These are phyloP conservation scores for Colletotrichum spinosum DNA, from an alignment of 2,329 filamentous ascomycete species.

Conservation along the genomic window DNA sequence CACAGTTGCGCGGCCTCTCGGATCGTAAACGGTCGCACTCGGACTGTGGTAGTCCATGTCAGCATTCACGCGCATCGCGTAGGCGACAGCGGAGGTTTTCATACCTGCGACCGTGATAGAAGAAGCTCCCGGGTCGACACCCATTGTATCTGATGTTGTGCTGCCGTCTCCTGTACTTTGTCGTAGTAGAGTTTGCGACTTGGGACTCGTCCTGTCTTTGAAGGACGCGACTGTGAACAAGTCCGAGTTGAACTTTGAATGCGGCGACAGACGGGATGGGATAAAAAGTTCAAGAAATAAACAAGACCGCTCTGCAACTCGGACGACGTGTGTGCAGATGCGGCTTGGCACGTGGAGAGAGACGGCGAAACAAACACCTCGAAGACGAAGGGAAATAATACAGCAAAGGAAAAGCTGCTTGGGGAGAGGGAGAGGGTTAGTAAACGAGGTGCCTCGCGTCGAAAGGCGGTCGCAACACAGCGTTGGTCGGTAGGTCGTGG, in stretches of 20 bases:
- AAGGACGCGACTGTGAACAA: conserved; percentile 25
- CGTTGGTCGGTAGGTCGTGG: background rate
- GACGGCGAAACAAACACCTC: background rate
- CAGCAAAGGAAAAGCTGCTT: conserved; percentile 20
- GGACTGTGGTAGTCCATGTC: conserved; percentile 57
- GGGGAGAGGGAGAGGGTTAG: conserved; percentile 14
- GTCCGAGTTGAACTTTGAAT: conserved; percentile 4
- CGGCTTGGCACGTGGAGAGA: background rate
- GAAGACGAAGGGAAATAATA: background rate
- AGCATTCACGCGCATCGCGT: conserved; percentile 12
- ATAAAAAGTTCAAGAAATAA: conserved; percentile 35
- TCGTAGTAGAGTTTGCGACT: background rate
- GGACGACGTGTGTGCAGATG: conserved; percentile 30
- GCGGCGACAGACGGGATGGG: conserved; percentile 10
- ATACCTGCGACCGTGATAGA: conserved; percentile 71
- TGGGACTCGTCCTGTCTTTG: conserved; percentile 24
- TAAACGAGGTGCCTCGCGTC: conserved; percentile 10
- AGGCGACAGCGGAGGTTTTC: conserved; percentile 34
- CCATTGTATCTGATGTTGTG: conserved; percentile 29
- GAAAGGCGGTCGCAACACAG: background rate
- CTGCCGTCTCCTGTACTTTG: conserved; percentile 7
- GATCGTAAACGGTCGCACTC: conserved; percentile 81
- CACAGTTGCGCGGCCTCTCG: conserved; percentile 93
- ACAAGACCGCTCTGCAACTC: conserved; percentile 36
- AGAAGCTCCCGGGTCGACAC: conserved; percentile 60